Conservation (phyloP, 164 flowering plant genomes). For the Piper betle region DNA sequence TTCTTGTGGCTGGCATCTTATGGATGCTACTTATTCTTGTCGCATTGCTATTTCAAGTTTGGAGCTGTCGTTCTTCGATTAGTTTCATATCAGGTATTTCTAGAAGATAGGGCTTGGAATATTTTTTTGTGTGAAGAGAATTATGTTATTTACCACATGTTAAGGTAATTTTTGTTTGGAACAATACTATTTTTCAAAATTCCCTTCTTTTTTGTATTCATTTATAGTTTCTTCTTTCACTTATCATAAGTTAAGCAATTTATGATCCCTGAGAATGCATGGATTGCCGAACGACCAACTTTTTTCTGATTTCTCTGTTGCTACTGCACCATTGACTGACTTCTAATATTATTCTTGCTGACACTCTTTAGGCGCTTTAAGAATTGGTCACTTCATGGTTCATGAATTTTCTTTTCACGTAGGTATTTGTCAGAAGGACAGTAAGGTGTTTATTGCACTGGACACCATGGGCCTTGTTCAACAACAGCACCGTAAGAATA, state of each 20-base stretch:
- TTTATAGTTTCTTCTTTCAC: too few relatives aligned
- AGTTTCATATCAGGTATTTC: slow-evolving; percentile 68
- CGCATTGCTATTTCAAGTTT: slow-evolving; percentile 63
- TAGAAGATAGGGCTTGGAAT: neutral
- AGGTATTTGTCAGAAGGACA: slow-evolving; percentile 84
- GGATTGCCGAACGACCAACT: too few relatives aligned
- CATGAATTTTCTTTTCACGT: slow-evolving; percentile 15
- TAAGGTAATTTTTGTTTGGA: neutral
- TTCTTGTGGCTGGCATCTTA: slow-evolving; percentile 64
- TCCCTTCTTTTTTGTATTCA: too few relatives aligned
- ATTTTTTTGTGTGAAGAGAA: neutral
- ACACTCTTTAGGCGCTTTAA: too few relatives aligned
- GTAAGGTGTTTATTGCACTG: slow-evolving; percentile 53
- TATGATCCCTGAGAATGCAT: too few relatives aligned
- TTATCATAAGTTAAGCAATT: too few relatives aligned
- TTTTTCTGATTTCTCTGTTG: too few relatives aligned
- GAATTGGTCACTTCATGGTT: neutral
- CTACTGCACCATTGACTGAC: too few relatives aligned
- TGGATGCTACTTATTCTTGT: slow-evolving; percentile 83
- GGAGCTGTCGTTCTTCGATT: slow-evolving; percentile 82
- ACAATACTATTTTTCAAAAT: too few relatives aligned
- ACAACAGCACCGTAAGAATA: slow-evolving; percentile 70
- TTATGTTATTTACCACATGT: neutral
- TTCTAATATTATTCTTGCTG: too few relatives aligned
- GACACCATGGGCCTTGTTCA: slow-evolving; percentile 63